Conservation (phyloP, 78 protist species). For the Diacronema lutheri region DNA sequence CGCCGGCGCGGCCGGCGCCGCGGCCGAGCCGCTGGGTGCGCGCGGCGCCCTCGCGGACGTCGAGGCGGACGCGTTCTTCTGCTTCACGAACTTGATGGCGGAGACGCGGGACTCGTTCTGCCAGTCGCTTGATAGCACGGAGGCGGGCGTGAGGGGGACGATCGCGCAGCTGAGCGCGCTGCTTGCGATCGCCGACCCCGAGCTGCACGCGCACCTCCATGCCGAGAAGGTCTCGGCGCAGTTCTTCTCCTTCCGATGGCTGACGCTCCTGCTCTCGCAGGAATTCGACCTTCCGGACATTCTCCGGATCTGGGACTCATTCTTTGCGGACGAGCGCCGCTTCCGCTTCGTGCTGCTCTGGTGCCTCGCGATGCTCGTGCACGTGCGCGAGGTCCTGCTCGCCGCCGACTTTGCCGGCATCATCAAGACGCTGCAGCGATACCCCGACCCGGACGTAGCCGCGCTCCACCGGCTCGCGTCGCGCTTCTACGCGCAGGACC, state of each 20-base stretch:
- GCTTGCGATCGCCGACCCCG: neutral
- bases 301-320: constrained; percentile 32
- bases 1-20: no score
- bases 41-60: neutral
- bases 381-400: no score
- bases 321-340: neutral
- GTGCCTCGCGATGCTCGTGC: no score
- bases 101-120: constrained; percentile 1
- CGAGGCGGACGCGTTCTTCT: constrained; percentile 44
- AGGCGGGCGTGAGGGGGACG: neutral
- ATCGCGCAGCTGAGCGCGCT: neutral
- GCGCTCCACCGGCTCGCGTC: no score
- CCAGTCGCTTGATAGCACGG: neutral
- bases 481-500: no score
- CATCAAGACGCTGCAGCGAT: no score
- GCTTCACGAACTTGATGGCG: constrained; percentile 40
- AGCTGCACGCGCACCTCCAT: neutral
- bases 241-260: constrained; percentile 52
- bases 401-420: no score
- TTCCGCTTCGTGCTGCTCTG: no score
- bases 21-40: no score
- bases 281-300: constrained; percentile 38
- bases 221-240: neutral
- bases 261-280: constrained; percentile 27
- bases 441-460: no score